A percentile compares a stretch with the other conserved stretches of the same genome.
phyloP scores from a whole-genome alignment of 495 filamentous ascomycete species.

The Penicillium malachiteum region DNA sequence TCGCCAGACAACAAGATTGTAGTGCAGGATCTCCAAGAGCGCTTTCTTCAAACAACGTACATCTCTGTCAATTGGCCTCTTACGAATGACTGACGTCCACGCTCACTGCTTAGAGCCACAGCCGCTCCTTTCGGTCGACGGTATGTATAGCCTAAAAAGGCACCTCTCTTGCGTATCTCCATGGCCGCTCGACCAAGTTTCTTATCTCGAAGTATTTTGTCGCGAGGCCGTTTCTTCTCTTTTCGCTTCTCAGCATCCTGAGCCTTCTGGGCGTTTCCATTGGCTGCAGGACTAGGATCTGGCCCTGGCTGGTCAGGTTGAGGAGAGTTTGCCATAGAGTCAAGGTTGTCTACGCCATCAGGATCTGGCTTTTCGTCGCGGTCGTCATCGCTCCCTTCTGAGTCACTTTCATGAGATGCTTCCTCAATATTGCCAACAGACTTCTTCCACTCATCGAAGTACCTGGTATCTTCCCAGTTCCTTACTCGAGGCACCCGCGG shows the following conservation, averaged over 20 bases:
- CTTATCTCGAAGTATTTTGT: constrained; percentile 75
- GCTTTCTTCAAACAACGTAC: constrained; percentile 19
- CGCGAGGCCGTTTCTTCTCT: constrained; percentile 70
- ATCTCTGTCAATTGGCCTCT: constrained; percentile 29
- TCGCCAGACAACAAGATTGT: background rate
- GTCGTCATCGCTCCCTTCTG: constrained; percentile 12
- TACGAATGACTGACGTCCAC: constrained; percentile 28
- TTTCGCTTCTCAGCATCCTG: constrained; percentile 37
- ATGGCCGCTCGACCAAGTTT: constrained; percentile 61
- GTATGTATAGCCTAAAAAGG: constrained; percentile 92
- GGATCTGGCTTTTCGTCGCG: constrained; percentile 8
- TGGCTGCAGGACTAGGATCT: background rate
- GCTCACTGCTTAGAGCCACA: constrained; percentile 32
- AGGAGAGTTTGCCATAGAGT: constrained; percentile 1
- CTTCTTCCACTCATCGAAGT: constrained; percentile 75
- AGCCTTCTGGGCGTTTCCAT: constrained; percentile 10
- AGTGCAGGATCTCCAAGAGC: background rate
- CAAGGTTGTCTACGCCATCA: background rate
- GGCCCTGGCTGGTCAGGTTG: background rate
- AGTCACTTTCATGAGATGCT: constrained; percentile 25
- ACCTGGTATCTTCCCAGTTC: constrained; percentile 77
- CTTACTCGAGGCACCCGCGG: constrained; percentile 75
- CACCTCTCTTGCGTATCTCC: constrained; percentile 73
- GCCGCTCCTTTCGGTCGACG: constrained; percentile 51
- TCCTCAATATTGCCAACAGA: constrained; percentile 55